Base-by-base conservation (phyloP, 495 filamentous ascomycete genomes). In the Aspergillus diversus region DNA sequence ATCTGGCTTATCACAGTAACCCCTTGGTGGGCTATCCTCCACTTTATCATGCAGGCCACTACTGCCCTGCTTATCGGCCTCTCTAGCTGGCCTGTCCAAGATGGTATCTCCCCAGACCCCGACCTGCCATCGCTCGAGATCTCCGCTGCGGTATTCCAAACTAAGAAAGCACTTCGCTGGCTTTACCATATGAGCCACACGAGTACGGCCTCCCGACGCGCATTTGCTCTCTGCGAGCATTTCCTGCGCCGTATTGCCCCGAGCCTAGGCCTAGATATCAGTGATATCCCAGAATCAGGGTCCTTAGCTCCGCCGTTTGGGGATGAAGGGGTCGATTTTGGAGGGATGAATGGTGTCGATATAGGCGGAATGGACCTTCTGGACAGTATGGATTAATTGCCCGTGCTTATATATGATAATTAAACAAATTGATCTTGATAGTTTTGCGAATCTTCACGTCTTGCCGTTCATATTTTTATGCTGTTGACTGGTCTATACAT, bases 11-110 rank as follows among this genome's bases (percentile, higher is more conserved):
- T 81, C 37, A 71, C 73, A 32, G 66, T 77, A 3, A 69, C 80
- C 0, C 86, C 86, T 15, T 89, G 86, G 86, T 90, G 86, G 86
- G 80, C 73, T 39, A 71, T 85, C 6, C 72, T 90, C 0, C 87
- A 90, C 65, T 84, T 81, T 63, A 63, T 90, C 6, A 87, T 87
- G 77, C 85, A 89, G 71, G 84, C 87, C 1, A 81, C 81, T 0
- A 81, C 79, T 0, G 79, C 87, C 5, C 67, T 89, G 5, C 77
- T 89, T 62, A 73, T 88, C 7, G 83, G 86, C 39, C 66, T 87
- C 12, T 79, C 81, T 1, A 71, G 63, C 57, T 69, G 68, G 34
- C 65, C 71, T 0, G 27, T 60, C 8, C 1, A 31, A 21, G 47
- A n/a, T 5, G 33, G 56, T 31, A 16, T 11, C 32, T 7, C 35